Conservation (phyloP, 257 asterid species). For the Ilex asprella region DNA sequence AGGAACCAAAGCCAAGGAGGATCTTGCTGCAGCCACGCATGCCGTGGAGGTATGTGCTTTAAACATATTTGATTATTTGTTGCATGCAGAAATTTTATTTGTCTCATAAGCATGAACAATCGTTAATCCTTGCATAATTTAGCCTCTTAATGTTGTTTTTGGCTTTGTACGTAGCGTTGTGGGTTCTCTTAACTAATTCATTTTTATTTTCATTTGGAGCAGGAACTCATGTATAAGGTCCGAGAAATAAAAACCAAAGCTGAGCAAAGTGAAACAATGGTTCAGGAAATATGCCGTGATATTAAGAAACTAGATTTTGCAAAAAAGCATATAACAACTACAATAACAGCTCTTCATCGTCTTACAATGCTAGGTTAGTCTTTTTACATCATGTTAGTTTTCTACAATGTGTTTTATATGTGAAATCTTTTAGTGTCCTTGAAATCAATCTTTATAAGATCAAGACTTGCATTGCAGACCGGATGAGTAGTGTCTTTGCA, state of each 20-base stretch:
- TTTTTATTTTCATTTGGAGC: conserved; percentile 16
- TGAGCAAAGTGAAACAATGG: conserved; percentile 99
- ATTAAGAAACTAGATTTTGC: conserved; percentile 98
- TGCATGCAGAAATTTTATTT: conserved; percentile 3
- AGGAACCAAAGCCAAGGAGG: conserved; percentile 95
- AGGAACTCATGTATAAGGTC: conserved; percentile 95
- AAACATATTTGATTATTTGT: conserved; percentile 13
- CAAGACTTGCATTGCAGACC: too few species aligned
- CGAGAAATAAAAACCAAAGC: conserved; percentile 96
- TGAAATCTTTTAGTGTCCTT: conserved; percentile 5
- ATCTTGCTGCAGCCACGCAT: conserved; percentile 92
- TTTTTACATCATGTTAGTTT: conserved; percentile 5
- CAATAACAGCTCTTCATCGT: conserved; percentile 98
- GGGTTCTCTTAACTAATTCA: conserved; percentile 10
- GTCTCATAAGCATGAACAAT: neutral
- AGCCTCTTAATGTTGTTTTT: conserved; percentile 9
- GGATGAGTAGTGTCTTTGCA: too few species aligned
- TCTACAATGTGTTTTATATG: neutral
- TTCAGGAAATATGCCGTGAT: conserved; percentile 99
- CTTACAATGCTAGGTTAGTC: conserved; percentile 94
- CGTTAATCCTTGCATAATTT: conserved; percentile 9
- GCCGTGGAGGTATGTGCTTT: conserved; percentile 76
- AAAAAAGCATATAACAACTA: conserved; percentile 92
- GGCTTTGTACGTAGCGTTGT: neutral
- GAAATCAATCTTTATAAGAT: too few species aligned